phyloP scores from a whole-genome alignment of 2,329 filamentous ascomycete genomes.

The Xylariomycetidae sp. region DNA sequence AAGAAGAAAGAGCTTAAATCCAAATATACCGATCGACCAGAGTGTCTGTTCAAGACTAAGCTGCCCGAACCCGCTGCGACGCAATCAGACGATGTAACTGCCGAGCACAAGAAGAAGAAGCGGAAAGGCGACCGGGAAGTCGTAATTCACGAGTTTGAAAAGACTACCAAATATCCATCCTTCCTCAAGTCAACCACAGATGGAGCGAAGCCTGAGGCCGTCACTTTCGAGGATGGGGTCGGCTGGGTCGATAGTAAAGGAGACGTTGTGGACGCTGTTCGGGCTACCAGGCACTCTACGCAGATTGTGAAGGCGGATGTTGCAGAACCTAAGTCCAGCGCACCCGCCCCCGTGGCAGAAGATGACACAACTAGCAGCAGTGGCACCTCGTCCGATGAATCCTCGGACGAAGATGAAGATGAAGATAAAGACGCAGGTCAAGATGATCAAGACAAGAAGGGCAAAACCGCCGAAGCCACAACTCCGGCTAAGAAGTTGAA shows the following conservation, averaged over 20 bases:
- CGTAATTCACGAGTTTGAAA: conserved; percentile 84
- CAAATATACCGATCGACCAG: conserved; percentile 74
- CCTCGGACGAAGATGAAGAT: conserved; percentile 27
- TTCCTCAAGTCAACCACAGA: conserved; percentile 63
- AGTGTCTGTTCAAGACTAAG: conserved; percentile 80
- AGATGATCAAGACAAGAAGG: conserved; percentile 21
- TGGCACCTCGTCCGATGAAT: conserved; percentile 30
- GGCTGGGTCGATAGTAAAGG: conserved; percentile 85
- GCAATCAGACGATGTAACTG: conserved; percentile 33
- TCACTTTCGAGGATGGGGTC: conserved; percentile 73
- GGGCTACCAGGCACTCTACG: conserved; percentile 29
- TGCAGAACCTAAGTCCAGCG: conserved; percentile 8
- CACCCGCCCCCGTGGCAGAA: conserved; percentile 13
- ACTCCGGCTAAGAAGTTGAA: conserved; percentile 14
- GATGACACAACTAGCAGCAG: conserved; percentile 36
- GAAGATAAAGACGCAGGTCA: conserved; percentile 18
- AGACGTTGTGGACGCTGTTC: conserved; percentile 63
- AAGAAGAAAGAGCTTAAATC: conserved; percentile 59
- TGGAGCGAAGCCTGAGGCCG: conserved; percentile 37
- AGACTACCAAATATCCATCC: conserved; percentile 74
- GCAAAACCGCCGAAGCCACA: conserved; percentile 7
- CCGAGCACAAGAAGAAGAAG: conserved; percentile 53
- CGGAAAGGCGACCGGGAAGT: conserved; percentile 55
- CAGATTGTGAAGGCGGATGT: conserved; percentile 20
- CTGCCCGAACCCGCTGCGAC: conserved; percentile 51